Conservation (phyloP, 2,329 filamentous ascomycete genomes). For the Penicillium fuscoglaucum region DNA sequence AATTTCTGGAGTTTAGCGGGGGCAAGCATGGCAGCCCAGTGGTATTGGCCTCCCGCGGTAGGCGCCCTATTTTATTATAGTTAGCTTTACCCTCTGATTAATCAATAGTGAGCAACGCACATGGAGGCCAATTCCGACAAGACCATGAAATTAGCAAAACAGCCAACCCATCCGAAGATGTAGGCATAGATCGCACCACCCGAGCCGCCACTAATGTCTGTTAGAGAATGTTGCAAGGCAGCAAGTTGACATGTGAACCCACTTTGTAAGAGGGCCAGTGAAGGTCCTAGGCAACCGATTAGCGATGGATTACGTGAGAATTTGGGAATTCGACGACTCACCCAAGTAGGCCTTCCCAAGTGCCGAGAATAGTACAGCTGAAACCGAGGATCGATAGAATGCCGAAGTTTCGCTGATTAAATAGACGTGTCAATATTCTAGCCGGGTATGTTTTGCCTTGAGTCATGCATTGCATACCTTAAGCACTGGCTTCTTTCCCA, state of each 20-base stretch:
- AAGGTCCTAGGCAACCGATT: neutral
- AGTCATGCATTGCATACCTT: neutral
- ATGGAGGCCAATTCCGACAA: slow-evolving; percentile 35
- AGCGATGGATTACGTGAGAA: neutral
- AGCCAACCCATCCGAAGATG: slow-evolving; percentile 31
- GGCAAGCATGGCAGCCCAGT: slow-evolving; percentile 44
- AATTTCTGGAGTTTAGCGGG: slow-evolving; percentile 34
- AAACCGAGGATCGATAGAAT: slow-evolving; percentile 43
- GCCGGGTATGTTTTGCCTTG: no score
- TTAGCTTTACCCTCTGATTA: neutral
- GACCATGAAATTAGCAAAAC: slow-evolving; percentile 21
- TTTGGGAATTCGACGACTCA: slow-evolving; percentile 16
- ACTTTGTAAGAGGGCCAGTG: slow-evolving; percentile 15
- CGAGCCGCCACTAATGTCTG: slow-evolving; percentile 26
- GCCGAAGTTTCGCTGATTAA: slow-evolving; percentile 40
- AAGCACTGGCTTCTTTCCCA: slow-evolving; percentile 11
- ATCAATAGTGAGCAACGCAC: slow-evolving; percentile 9
- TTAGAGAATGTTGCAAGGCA: neutral
- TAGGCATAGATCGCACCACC: slow-evolving; percentile 32
- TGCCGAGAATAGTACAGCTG: slow-evolving; percentile 40
- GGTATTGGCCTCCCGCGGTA: slow-evolving; percentile 39
- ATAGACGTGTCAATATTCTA: neutral
- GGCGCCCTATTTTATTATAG: slow-evolving; percentile 20
- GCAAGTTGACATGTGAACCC: neutral
- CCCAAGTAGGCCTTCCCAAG: slow-evolving; percentile 42